Evolutionary conservation across 2,329 filamentous ascomycete genomes (phyloP).

Genomic region (Trichoderma polysporum): DNA sequence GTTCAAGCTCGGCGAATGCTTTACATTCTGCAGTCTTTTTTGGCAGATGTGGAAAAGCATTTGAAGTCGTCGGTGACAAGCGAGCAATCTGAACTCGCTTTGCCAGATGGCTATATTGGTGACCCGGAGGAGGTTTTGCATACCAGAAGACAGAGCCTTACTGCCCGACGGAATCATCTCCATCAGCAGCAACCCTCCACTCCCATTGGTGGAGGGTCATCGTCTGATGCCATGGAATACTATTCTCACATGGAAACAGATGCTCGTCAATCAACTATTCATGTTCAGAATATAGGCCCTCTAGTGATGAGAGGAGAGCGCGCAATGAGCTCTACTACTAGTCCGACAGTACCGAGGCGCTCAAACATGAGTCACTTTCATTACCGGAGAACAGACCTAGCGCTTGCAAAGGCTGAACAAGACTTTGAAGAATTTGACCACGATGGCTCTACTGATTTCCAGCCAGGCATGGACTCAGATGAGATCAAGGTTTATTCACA

Average conservation of each 20-base stretch:
- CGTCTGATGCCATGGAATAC: conserved; percentile 7
- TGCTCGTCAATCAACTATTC: neutral
- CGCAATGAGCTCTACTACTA: neutral
- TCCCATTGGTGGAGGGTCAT: neutral
- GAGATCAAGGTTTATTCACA: conserved; percentile 1
- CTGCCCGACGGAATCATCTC: neutral
- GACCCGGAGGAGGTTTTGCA: conserved; percentile 16
- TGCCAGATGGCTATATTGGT: conserved; percentile 4
- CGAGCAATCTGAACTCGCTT: neutral
- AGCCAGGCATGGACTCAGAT: neutral
- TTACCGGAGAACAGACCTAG: neutral
- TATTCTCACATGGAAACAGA: conserved; percentile 1
- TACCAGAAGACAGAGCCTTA: conserved; percentile 11
- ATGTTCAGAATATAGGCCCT: neutral
- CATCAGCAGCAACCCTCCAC: conserved; percentile 7
- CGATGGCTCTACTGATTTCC: neutral
- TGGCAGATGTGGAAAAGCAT: conserved; percentile 25
- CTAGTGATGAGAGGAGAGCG: conserved; percentile 5
- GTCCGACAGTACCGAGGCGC: neutral
- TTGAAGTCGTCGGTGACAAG: neutral
- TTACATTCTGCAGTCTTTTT: conserved; percentile 52
- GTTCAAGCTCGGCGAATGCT: conserved; percentile 49
- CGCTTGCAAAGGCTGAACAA: neutral
- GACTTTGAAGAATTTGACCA: conserved; percentile 1
- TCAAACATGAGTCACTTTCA: neutral